These are phyloP conservation scores for Calonectria pauciramosa DNA, from an alignment of 2,329 filamentous ascomycete species.

Conservation along the genomic window DNA sequence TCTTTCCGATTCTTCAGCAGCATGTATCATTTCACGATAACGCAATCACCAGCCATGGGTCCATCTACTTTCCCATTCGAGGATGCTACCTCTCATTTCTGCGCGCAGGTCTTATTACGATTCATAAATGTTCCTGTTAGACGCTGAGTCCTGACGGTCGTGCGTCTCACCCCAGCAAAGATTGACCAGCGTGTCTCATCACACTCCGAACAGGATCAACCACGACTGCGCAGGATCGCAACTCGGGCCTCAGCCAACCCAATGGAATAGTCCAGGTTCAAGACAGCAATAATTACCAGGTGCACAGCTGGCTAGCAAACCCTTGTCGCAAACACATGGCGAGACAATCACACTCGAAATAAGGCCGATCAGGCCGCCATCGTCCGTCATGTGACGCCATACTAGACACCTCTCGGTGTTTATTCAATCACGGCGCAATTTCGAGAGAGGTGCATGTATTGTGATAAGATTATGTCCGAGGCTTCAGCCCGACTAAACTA, in stretches of 20 bases:
- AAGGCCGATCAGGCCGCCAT: neutral
- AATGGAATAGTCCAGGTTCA: neutral
- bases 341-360: neutral
- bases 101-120: neutral
- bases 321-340: neutral
- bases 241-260: neutral
- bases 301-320: too few relatives aligned
- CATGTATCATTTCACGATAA: neutral
- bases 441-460: neutral
- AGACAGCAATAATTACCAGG: neutral
- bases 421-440: neutral
- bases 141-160: neutral
- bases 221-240: neutral
- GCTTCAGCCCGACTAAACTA: neutral
- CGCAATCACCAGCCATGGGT: neutral
- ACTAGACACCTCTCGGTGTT: neutral
- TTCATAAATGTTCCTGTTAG: neutral
- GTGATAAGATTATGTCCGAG: neutral
- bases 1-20: neutral
- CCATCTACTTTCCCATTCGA: neutral
- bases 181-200: neutral
- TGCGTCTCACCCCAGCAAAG: neutral
- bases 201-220: neutral
- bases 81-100: neutral
- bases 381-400: neutral